Conservation (phyloP, 192 early-diverging fungal genomes). For the Dimargaris cristalligena region DNA sequence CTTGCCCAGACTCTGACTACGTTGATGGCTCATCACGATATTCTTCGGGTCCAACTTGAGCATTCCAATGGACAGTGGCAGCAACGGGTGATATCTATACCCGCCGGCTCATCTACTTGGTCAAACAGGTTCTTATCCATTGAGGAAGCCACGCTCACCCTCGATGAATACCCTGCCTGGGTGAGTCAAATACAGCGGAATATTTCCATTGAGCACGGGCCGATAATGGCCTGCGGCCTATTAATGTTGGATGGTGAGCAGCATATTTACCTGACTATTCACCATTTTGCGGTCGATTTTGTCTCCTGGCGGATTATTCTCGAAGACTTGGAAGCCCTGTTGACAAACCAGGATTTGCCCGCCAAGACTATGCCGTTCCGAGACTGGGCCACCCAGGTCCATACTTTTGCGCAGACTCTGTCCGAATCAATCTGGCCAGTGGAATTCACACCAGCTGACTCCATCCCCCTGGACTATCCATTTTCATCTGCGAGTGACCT, state of each 20-base stretch:
- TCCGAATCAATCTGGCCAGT: background rate
- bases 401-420: slow-evolving; percentile 3
- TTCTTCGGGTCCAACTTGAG: background rate
- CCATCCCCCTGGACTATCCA: background rate
- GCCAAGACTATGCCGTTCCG: slow-evolving; percentile 16
- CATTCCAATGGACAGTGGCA: background rate
- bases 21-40: slow-evolving; percentile 5
- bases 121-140: too few species aligned
- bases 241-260: slow-evolving; percentile 11
- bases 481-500: too few species aligned
- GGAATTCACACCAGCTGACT: background rate
- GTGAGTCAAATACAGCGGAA: background rate
- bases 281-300: slow-evolving; percentile 18
- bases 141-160: too few species aligned
- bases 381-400: slow-evolving; percentile 10
- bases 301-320: slow-evolving; percentile 22
- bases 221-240: background rate
- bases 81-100: background rate
- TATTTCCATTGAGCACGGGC: background rate
- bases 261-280: slow-evolving; percentile 13
- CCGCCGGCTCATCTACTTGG: background rate
- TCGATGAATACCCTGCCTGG: background rate
- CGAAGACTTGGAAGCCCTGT: slow-evolving; percentile 16
- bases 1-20: background rate
- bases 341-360: slow-evolving; percentile 7